Evolutionary conservation across 306 rosid species (phyloP), one percentile per base, ranked within the genome.

Genomic region (Glycyrrhiza uralensis): DNA sequence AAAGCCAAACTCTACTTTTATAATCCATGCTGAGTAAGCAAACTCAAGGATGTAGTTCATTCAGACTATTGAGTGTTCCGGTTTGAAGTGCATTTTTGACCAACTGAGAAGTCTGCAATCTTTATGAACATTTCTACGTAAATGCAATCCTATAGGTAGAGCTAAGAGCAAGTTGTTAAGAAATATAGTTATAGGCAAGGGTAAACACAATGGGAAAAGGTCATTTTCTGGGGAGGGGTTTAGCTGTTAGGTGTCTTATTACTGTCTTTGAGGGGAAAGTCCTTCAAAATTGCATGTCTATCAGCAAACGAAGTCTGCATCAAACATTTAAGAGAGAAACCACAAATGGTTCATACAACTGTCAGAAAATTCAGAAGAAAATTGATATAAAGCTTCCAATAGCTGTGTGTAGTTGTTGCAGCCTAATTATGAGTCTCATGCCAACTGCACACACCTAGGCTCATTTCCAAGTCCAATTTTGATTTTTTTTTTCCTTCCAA

Each of bases 371-470:
- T 57, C 29, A 54, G 59, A 76, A 54, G 59, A 76, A 81, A 54
- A 61, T 73, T 55, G 64, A 58, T 69, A 67, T 42, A 59, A 76
- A 45, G 50, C 46, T 66, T 76, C 32, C 51, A 41, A 23, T 5
- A 71, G 72, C 18, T 38, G 29, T 17, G 70, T 22, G 41, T 50
- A 23, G 66, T 64, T 44, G 28, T 33, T 13, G 46, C 18, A 47
- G 49, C 36, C 56, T 65, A 72, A 24, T 55, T 63, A 59, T 70
- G 81, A 77, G 70, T 63, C 69, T 70, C 59, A 63, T 81, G 63
- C 66, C 78, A 59, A 51, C 65, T 46, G 57, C 79, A 64, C 71
- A 51, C 79, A 64, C 71, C 62, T 14, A 51, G 44, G 44, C 15
- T 23, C n/a, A 9, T n/a, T 10, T 69, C n/a, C n/a, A n/a, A n/a